phyloP scores from a whole-genome alignment of 371 early-diverging fungal genomes.

The Nematocida ausubeli region DNA sequence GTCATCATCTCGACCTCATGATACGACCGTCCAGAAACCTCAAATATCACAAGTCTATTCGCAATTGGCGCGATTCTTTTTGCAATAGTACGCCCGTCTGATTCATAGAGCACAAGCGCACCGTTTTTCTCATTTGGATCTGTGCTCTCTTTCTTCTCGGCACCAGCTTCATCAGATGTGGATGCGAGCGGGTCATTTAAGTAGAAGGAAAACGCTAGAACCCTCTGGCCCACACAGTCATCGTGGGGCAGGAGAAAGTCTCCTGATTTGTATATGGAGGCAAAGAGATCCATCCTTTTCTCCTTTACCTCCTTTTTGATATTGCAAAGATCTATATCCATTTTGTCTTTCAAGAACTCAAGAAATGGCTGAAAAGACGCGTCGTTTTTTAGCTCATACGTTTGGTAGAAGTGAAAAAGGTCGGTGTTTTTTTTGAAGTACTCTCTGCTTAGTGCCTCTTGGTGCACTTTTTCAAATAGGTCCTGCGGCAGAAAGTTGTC shows the following conservation, averaged over 20 bases:
- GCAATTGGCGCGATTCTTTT: constrained; percentile 58
- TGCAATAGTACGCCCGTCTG: constrained; percentile 49
- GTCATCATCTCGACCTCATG: constrained; percentile 65
- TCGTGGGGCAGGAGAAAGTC: constrained; percentile 68
- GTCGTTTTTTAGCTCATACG: constrained; percentile 60
- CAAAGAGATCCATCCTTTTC: constrained; percentile 61
- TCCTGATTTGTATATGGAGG: constrained; percentile 61
- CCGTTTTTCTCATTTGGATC: constrained; percentile 36
- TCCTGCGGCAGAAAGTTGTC: constrained; percentile 46
- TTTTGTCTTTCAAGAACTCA: constrained; percentile 28
- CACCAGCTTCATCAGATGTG: background rate
- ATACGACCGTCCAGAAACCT: constrained; percentile 65
- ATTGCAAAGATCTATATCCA: constrained; percentile 11
- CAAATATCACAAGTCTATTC: constrained; percentile 67
- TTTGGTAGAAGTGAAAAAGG: constrained; percentile 66
- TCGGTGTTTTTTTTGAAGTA: constrained; percentile 63
- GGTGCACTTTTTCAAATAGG: constrained; percentile 8
- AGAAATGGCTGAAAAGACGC: constrained; percentile 55
- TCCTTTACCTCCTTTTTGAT: constrained; percentile 15
- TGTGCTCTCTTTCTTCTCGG: background rate
- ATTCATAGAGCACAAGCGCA: constrained; percentile 63
- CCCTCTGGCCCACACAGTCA: constrained; percentile 63
- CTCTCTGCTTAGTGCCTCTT: background rate
- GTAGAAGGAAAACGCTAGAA: constrained; percentile 67
- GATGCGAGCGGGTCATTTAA: constrained; percentile 48